A percentile compares a stretch with the other conserved stretches of the same genome.
Evolutionary conservation across 345 rosid genomes (phyloP).

Genomic region (Gossypium mustelinum): DNA sequence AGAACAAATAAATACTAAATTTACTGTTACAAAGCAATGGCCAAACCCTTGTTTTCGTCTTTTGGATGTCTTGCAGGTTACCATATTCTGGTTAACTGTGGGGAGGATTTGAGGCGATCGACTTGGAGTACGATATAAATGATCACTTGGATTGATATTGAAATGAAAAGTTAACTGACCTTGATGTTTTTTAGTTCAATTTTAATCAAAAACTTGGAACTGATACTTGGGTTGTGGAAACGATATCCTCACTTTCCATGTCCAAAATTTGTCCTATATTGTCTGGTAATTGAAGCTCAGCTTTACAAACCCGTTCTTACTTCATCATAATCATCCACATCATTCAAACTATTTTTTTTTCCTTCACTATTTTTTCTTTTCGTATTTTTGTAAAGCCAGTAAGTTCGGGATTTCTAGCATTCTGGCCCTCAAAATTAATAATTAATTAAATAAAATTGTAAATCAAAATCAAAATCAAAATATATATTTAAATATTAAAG

Average conservation of each 20-base stretch:
- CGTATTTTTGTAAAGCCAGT: no score
- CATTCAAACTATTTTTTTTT: no score
- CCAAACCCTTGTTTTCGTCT: neutral
- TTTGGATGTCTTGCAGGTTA: constrained; percentile 16
- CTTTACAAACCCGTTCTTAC: no score
- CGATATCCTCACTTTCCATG: neutral
- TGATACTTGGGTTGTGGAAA: neutral
- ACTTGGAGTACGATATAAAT: neutral
- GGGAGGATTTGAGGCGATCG: neutral
- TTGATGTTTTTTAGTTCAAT: neutral
- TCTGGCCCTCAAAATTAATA: no score
- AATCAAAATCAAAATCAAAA: no score
- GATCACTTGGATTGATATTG: neutral
- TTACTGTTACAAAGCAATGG: neutral
- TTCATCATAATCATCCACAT: no score
- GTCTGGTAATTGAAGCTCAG: no score
- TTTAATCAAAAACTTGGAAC: neutral
- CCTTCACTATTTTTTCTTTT: no score
- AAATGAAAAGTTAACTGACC: neutral
- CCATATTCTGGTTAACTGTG: constrained; percentile 11
- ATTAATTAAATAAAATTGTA: no score
- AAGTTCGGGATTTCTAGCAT: no score
- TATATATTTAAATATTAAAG: no score
- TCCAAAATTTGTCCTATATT: neutral
- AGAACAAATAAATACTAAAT: neutral